Base-by-base conservation (phyloP, 2,329 filamentous ascomycete species). In the Trichoderma sp. region DNA sequence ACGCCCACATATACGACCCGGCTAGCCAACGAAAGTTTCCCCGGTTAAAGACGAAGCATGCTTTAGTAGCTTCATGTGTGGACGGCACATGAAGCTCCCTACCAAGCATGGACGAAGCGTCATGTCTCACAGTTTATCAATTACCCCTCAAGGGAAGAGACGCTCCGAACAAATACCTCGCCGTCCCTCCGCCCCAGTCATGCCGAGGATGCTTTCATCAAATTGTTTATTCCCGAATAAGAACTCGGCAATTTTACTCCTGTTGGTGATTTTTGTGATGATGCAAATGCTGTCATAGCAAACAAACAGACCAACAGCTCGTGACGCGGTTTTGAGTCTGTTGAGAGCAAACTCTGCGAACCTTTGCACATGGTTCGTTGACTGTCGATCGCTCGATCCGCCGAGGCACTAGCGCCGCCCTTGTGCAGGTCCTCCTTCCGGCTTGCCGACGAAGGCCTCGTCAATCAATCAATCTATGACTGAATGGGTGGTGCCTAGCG, bases 361-460 rank as follows among this genome's bases (percentile, higher is more conserved):
- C 58, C 32, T 26, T 15, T 24, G 21, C 9, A 21, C 18, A 39
- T 9, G 24, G 12, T 39, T 21, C 15, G 36, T 39, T 6, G 12
- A 26, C 21, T 18, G 34, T 26, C 60, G 60, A 63, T 63, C 60
- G 43, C 32, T 28, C 32, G 60, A 63, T 63, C 60, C 24, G 60
- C 60, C 39, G 28, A 21, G 32, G 14, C 34, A 63, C 60, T 63
- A 63, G 60, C 34, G 60, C 18, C 56, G 28, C 28, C 56, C 28
- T 58, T 58, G 26, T 58, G 56, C 60, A 63, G 60, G 60, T 63
- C 60, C 60, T 63, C 32, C 8, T 63, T 63, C 60, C 60, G 34
- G 24, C 34, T 15, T 63, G 24, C 60, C 60, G 60, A 63, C 32
- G 60, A 61, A 61, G 56, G n/a, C 56, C 28, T 60, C 24, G 28